Conservation (phyloP, 129 eudicot species). For the Chrysanthemum lavandulifolium region DNA sequence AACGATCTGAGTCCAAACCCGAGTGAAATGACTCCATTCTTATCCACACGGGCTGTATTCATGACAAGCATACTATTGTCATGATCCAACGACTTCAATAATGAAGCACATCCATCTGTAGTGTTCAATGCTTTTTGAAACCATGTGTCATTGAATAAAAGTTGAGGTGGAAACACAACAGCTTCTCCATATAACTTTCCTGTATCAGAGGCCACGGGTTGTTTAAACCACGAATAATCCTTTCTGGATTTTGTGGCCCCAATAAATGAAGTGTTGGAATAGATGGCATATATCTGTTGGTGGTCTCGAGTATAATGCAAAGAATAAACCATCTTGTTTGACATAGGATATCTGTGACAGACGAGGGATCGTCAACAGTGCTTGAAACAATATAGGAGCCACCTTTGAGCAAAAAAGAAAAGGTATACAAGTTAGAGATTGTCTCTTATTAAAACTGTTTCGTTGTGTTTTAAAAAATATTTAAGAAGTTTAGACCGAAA, state of each 20-base stretch:
- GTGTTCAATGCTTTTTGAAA: constrained; percentile 41
- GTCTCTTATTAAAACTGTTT: neutral
- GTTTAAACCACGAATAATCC: constrained; percentile 38
- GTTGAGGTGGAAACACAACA: constrained; percentile 10
- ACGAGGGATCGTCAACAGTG: constrained; percentile 49
- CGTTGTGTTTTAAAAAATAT: neutral
- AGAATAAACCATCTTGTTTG: constrained; percentile 51
- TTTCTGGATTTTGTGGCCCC: neutral
- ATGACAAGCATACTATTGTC: constrained; percentile 22
- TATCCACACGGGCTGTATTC: constrained; percentile 38
- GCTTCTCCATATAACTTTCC: constrained; percentile 52
- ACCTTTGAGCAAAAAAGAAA: constrained; percentile 39
- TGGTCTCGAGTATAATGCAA: constrained; percentile 33
- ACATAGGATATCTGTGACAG: constrained; percentile 53
- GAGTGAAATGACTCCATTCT: constrained; percentile 44
- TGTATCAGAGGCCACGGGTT: constrained; percentile 39
- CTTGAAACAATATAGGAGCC: constrained; percentile 57
- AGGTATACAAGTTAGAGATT: neutral
- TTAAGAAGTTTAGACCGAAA: too few species aligned
- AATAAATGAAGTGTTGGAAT: constrained; percentile 48
- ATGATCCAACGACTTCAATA: constrained; percentile 27
- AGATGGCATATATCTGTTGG: constrained; percentile 22
- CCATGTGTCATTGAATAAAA: constrained; percentile 37
- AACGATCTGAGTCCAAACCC: constrained; percentile 38
- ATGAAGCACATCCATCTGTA: constrained; percentile 32